A percentile compares a stretch with the other conserved stretches of the same genome.
phyloP scores from a whole-genome alignment of 805 yeast species.

The Ogataea nonfermentans region DNA sequence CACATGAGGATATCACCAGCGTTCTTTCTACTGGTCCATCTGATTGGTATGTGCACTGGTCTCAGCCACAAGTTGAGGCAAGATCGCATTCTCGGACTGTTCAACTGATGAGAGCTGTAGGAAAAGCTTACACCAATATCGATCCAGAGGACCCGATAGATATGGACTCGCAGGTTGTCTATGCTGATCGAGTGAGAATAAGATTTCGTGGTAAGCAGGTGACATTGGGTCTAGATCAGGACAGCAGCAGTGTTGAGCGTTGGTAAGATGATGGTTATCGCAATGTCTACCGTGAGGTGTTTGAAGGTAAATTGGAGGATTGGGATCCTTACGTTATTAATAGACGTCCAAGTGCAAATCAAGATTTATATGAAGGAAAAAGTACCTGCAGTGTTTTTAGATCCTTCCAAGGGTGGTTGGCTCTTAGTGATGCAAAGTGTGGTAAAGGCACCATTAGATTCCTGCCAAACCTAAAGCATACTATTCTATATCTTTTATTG shows the following conservation, averaged over 20 bases:
- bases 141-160: constrained; percentile 30
- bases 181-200: constrained; percentile 43
- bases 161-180: constrained; percentile 34
- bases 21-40: constrained; percentile 25
- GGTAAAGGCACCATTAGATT: constrained; percentile 40
- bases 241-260: constrained; percentile 43
- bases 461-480: constrained; percentile 36
- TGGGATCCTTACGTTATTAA: constrained; percentile 41
- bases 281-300: constrained; percentile 36
- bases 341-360: constrained; percentile 34
- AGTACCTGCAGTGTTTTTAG: constrained; percentile 33
- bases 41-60: constrained; percentile 39
- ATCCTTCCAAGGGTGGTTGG: constrained; percentile 44
- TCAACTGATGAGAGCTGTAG: constrained; percentile 25
- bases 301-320: constrained; percentile 42
- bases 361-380: constrained; percentile 32
- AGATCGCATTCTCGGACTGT: constrained; percentile 39
- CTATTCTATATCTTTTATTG: constrained; percentile 38
- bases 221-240: constrained; percentile 40
- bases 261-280: constrained; percentile 45
- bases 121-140: constrained; percentile 13
- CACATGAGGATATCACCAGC: constrained; percentile 33
- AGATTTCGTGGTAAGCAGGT: constrained; percentile 38
- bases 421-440: constrained; percentile 36
- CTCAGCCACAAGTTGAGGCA: constrained; percentile 38